phyloP scores from a whole-genome alignment of 202 grass and related monocot species.

The Elaeis oleifera region DNA sequence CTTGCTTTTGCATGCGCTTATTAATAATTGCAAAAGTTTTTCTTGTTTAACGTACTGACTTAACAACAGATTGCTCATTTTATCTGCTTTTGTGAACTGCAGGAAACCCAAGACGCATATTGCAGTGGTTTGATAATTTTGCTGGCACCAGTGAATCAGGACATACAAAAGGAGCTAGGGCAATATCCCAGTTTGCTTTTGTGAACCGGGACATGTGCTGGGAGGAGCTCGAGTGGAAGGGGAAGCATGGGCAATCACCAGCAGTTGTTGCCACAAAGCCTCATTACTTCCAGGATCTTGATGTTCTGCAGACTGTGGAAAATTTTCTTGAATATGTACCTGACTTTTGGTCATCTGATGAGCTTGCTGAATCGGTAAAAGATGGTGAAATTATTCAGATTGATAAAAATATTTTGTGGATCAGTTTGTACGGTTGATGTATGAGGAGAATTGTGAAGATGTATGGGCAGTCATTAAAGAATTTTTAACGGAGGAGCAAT shows the following conservation, averaged over 20 bases:
- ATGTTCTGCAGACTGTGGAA: slow-evolving; percentile 67
- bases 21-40: too few species aligned
- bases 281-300: slow-evolving; percentile 78
- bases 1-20: too few species aligned
- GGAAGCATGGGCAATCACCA: slow-evolving; percentile 81
- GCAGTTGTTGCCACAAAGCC: slow-evolving; percentile 87
- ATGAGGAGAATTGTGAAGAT: slow-evolving; percentile 54
- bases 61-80: not conserved
- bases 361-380: slow-evolving; percentile 80
- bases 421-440: slow-evolving; percentile 58
- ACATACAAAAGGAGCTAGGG: slow-evolving; percentile 68
- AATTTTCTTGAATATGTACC: slow-evolving; percentile 88
- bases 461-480: slow-evolving; percentile 60
- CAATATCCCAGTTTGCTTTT: slow-evolving; percentile 77
- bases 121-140: slow-evolving; percentile 88
- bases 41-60: not conserved
- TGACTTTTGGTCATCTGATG: slow-evolving; percentile 75
- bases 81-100: slow-evolving; percentile 10
- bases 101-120: slow-evolving; percentile 54
- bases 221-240: slow-evolving; percentile 96
- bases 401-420: slow-evolving; percentile 71
- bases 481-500: slow-evolving; percentile 60
- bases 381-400: slow-evolving; percentile 77
- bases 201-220: slow-evolving; percentile 71
- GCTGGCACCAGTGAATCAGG: slow-evolving; percentile 52